These are phyloP conservation scores for Neopestalotiopsis sp. DNA, from an alignment of 2,329 filamentous ascomycete genomes.

Conservation along the genomic window DNA sequence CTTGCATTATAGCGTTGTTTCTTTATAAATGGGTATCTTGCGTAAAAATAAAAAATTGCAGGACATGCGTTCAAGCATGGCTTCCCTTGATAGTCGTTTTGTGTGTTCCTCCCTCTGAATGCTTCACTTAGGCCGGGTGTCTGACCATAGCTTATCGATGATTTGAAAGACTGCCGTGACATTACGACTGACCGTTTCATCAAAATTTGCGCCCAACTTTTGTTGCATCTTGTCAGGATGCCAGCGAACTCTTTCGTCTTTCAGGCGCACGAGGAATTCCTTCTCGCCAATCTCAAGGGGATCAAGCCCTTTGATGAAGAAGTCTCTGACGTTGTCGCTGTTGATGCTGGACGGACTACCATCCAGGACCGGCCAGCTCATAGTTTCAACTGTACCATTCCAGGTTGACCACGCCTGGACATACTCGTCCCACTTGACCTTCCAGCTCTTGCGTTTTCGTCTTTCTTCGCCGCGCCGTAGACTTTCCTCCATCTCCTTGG, in stretches of 20 bases:
- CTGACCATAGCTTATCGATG: constrained; percentile 81
- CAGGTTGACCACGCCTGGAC: constrained; percentile 63
- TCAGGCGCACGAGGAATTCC: constrained; percentile 62
- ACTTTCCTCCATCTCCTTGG: constrained; percentile 72
- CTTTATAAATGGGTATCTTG: constrained; percentile 4
- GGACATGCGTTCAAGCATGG: neutral
- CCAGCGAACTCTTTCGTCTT: constrained; percentile 89
- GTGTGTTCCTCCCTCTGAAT: too few relatives aligned
- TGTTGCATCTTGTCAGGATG: constrained; percentile 99
- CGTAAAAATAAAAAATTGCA: neutral
- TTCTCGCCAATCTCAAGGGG: constrained; percentile 50
- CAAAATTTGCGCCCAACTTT: constrained; percentile 75
- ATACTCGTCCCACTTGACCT: constrained; percentile 70
- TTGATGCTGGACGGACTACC: constrained; percentile 49
- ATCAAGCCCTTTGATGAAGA: constrained; percentile 63
- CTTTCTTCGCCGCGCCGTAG: constrained; percentile 71
- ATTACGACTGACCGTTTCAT: constrained; percentile 73
- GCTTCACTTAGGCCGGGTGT: constrained; percentile 49
- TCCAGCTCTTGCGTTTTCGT: constrained; percentile 58
- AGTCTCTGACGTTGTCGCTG: constrained; percentile 44
- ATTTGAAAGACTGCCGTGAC: constrained; percentile 94
- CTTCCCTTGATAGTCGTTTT: neutral
- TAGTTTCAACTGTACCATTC: constrained; percentile 46
- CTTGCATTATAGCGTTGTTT: neutral
- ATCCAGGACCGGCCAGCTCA: constrained; percentile 77